These are phyloP conservation scores for Trichoderma asperelloides DNA, from an alignment of 495 filamentous ascomycete genomes.

Conservation along the genomic window DNA sequence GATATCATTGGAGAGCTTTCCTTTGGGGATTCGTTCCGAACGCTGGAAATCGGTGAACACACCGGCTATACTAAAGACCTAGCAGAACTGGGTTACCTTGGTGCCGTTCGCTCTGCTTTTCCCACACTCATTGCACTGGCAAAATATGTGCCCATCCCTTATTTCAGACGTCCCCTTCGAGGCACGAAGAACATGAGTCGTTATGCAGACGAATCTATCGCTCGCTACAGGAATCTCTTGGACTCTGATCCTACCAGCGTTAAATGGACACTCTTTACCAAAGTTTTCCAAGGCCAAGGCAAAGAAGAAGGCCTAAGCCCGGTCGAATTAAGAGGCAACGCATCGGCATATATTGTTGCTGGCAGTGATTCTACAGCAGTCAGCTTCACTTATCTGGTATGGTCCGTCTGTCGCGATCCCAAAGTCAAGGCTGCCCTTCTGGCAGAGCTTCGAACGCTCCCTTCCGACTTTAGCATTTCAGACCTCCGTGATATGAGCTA, in stretches of 20 bases:
- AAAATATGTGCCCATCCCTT: neutral
- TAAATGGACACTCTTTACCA: slow-evolving; percentile 40
- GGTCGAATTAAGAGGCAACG: slow-evolving; percentile 33
- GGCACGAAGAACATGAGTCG: slow-evolving; percentile 13
- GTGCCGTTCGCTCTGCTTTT: neutral
- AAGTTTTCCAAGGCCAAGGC: slow-evolving; percentile 30
- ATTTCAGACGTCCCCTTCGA: neutral
- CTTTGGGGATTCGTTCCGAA: slow-evolving; percentile 47
- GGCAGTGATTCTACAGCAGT: slow-evolving; percentile 44
- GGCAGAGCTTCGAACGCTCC: slow-evolving; percentile 31
- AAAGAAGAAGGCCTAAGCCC: slow-evolving; percentile 23
- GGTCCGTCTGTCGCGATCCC: slow-evolving; percentile 23
- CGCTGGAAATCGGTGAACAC: slow-evolving; percentile 29
- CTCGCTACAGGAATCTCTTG: slow-evolving; percentile 32
- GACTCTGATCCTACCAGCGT: slow-evolving; percentile 26
- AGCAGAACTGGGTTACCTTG: neutral
- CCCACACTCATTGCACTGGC: neutral
- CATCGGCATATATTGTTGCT: slow-evolving; percentile 38
- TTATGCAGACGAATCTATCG: slow-evolving; percentile 32
- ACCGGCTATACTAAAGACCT: neutral
- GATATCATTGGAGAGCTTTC: slow-evolving; percentile 46
- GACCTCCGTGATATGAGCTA: slow-evolving; percentile 35
- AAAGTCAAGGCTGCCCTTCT: slow-evolving; percentile 30
- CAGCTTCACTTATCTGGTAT: slow-evolving; percentile 35
- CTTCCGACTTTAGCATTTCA: slow-evolving; percentile 29